Conservation (phyloP, 495 filamentous ascomycete species). For the Lasiosphaeria hispida region DNA sequence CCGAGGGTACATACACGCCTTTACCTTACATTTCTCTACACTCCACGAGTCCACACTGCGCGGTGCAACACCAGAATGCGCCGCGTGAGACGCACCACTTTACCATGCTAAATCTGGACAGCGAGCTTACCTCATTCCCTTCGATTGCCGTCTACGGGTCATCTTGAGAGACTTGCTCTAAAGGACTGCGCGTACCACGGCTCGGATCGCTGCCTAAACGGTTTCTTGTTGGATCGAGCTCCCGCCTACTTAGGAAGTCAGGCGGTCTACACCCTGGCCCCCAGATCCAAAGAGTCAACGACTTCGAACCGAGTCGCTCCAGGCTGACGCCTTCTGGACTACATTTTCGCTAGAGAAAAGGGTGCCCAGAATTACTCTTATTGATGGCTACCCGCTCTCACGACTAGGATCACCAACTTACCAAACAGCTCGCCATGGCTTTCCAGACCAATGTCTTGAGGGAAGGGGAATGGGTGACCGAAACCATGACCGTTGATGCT, state of each 20-base stretch:
- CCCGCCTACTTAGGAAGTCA: too few relatives aligned
- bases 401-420: neutral
- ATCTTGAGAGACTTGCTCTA: too few relatives aligned
- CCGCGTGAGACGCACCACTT: neutral
- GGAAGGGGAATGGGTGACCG: slow-evolving; percentile 59
- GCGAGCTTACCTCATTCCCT: slow-evolving; percentile 4
- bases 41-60: neutral
- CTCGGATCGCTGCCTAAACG: slow-evolving; percentile 5
- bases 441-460: slow-evolving; percentile 55
- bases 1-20: neutral
- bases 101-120: neutral
- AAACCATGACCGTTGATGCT: slow-evolving; percentile 44
- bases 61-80: slow-evolving; percentile 6
- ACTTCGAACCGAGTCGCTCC: too few relatives aligned
- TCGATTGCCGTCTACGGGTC: neutral
- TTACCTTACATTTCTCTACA: neutral
- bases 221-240: neutral
- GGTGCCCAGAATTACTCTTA: too few relatives aligned
- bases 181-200: neutral
- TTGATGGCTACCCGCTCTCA: too few relatives aligned
- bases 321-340: too few relatives aligned
- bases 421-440: slow-evolving; percentile 22
- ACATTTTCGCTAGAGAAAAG: too few relatives aligned
- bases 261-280: too few relatives aligned
- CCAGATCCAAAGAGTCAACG: too few relatives aligned